These are phyloP conservation scores for Coemansia reversa DNA, from an alignment of 192 early-diverging fungal genomes.

Conservation along the genomic window DNA sequence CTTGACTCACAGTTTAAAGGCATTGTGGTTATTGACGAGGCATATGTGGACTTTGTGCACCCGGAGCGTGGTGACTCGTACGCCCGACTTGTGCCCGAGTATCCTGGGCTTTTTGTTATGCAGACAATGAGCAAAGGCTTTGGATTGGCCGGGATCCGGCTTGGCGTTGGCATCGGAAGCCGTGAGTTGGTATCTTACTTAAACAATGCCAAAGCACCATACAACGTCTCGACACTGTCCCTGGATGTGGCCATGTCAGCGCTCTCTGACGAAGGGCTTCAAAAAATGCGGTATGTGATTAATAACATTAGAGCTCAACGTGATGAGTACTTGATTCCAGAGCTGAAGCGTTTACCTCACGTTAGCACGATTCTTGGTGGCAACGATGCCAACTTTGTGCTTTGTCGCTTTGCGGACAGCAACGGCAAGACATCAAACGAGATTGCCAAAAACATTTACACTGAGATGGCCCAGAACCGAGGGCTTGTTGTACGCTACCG, in stretches of 20 bases:
- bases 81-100: constrained; percentile 73
- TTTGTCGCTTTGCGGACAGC: constrained; percentile 75
- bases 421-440: constrained; percentile 66
- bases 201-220: constrained; percentile 99
- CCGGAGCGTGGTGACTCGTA: constrained; percentile 64
- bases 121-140: constrained; percentile 99
- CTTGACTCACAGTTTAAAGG: constrained; percentile 64
- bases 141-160: constrained; percentile 93
- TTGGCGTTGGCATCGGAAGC: constrained; percentile 83
- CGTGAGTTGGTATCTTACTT: constrained; percentile 81
- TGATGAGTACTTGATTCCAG: constrained; percentile 58
- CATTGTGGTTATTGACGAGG: constrained; percentile 97
- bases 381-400: constrained; percentile 94
- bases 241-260: constrained; percentile 78
- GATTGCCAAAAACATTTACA: constrained; percentile 74
- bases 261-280: constrained; percentile 66
- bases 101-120: constrained; percentile 93
- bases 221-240: constrained; percentile 92
- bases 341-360: constrained; percentile 62
- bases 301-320: constrained; percentile 65
- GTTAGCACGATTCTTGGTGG: constrained; percentile 78
- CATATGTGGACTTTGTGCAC: constrained; percentile 95
- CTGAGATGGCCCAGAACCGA: constrained; percentile 75
- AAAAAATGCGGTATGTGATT: constrained; percentile 66
- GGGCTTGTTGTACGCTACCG: constrained; percentile 95